Percentiles rank a stretch among this genome's conserved stretches.
These are phyloP conservation scores for Emydomyces testavorans DNA, from an alignment of 2,329 filamentous ascomycete genomes.

Conservation along the genomic window DNA sequence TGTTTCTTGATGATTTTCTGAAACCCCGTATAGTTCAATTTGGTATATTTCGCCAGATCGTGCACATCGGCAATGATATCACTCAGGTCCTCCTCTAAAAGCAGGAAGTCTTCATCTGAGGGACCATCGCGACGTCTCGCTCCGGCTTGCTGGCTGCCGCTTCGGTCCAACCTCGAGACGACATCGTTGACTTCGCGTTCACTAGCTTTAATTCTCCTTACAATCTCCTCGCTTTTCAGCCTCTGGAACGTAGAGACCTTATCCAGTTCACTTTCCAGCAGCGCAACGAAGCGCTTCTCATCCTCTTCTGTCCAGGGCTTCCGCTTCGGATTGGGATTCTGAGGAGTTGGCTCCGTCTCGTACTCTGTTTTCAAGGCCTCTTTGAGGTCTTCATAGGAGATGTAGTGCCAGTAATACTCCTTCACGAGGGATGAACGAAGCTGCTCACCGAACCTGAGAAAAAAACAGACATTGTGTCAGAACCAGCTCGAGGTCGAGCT, in stretches of 20 bases:
- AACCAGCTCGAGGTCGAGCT: no score
- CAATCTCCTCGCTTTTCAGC: conserved; percentile 92
- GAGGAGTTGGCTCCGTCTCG: conserved; percentile 40
- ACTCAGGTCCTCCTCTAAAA: conserved; percentile 87
- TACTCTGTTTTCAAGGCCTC: conserved; percentile 66
- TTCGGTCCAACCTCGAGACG: conserved; percentile 56
- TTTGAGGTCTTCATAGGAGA: conserved; percentile 93
- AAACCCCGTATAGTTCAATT: conserved; percentile 96
- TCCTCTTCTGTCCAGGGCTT: conserved; percentile 81
- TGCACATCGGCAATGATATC: conserved; percentile 98
- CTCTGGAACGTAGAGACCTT: conserved; percentile 98
- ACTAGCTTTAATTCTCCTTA: conserved; percentile 73
- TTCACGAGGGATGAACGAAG: conserved; percentile 89
- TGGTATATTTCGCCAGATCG: conserved; percentile 94
- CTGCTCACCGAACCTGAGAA: conserved; percentile 91
- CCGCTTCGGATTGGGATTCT: conserved; percentile 40
- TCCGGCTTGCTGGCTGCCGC: conserved; percentile 27
- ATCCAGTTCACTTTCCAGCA: conserved; percentile 84
- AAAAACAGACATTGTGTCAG: background rate
- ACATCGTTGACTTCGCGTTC: conserved; percentile 86
- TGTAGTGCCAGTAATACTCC: conserved; percentile 97
- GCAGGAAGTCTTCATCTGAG: conserved; percentile 82
- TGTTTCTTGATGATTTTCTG: conserved; percentile 99
- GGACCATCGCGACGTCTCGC: conserved; percentile 36
- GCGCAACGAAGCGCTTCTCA: conserved; percentile 73